Evolutionary conservation across 208 protist genomes (phyloP).

Genomic region (Naegleria fowleri): DNA sequence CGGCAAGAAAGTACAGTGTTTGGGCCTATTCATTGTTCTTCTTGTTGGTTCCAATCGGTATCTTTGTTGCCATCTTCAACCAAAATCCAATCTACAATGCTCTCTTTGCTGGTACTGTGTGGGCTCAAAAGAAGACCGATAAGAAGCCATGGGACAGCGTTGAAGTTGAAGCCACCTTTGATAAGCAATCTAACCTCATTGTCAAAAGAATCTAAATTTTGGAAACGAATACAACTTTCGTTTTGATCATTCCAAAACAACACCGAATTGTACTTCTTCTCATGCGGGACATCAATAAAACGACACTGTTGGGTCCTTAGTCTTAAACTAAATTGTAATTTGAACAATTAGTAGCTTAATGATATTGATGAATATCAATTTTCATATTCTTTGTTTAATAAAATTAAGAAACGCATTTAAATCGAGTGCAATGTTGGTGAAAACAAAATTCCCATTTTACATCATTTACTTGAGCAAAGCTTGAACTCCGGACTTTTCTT

Average conservation of each 20-base stretch:
- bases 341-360: no score
- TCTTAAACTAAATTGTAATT: background rate
- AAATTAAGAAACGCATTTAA: no score
- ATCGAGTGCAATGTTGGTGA: no score
- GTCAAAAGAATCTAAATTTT: conserved; percentile 1
- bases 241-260: background rate
- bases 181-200: background rate
- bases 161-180: background rate
- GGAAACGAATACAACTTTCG: background rate
- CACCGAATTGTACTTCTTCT: background rate
- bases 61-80: background rate
- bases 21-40: background rate
- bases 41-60: background rate
- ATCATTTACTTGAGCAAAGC: background rate
- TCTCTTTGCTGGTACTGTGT: background rate
- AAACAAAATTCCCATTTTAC: background rate
- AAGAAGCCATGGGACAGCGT: background rate
- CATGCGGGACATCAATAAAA: background rate
- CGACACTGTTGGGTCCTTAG: background rate
- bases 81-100: background rate
- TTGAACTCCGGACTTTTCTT: conserved; percentile 35
- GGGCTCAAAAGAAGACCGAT: background rate
- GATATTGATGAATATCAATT: no score
- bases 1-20: background rate
- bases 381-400: no score